Base-by-base conservation (phyloP, 2,329 filamentous ascomycete species). In the Didymella arachidicola region DNA sequence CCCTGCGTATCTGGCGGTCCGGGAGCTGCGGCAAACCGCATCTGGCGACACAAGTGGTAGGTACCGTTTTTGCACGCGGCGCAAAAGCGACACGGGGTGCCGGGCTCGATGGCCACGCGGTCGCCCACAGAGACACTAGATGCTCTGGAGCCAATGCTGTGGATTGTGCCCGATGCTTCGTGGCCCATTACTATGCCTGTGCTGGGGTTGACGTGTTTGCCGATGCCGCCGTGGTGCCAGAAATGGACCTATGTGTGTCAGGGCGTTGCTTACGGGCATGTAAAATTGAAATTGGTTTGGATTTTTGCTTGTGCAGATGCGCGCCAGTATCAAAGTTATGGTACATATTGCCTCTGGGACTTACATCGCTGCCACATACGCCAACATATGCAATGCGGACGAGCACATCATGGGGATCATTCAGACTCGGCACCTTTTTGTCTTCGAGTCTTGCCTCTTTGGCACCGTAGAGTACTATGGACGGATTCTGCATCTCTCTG, bases 171-270 rank as follows among this genome's bases (percentile, higher is more conserved):
- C 58, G 92, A 90, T 43, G 92, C 94, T 81, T 97, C 94, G 82
- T 98, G 94, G 67, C 94, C 94, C 43, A 98, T 88, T 69, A 96
- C 91, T 76, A 93, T 77, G 91, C 89, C 73, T 83, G 89, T 66
- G 84, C 83, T 34, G 94, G 93, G 68, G 96, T 89, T 91, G 96
- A 72, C 52, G 19, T 45, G 95, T 65, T 93, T 93, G 16, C 93
- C 93, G 74, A 98, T 97, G 80, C 90, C 91, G 68, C 94, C 94
- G 44, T 90, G 89, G 75, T 95, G 90, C 94, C 93, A 97, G 83
- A 97, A 97, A 81, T 97, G 94, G 52, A 97, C 89, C 70, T 74
- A 22, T 27, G 4, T 4, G 25, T 45, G 59, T 52, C 53, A 56
- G 53, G 8, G n/a, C 10, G 41, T 8, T 32, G 30, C 30, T 4